A percentile compares a stretch with the other conserved stretches of the same genome.
Conservation (phyloP, 2,329 filamentous ascomycete species). For the Anisogramma anomala region DNA sequence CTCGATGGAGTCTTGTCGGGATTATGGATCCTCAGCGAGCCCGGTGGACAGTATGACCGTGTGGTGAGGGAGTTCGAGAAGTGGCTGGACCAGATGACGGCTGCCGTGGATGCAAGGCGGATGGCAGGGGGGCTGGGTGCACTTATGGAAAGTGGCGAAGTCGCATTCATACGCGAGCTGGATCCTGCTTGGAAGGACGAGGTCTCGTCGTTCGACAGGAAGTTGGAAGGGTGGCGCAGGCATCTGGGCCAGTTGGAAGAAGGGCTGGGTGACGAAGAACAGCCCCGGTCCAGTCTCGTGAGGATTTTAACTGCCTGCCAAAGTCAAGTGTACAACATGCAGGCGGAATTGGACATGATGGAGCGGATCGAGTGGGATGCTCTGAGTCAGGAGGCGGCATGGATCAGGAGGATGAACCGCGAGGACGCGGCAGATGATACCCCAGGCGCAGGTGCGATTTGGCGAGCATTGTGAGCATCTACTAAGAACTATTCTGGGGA, state of each 20-base stretch:
- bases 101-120: slow-evolving; percentile 34
- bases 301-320: slow-evolving; percentile 37
- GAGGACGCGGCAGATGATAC: slow-evolving; percentile 22
- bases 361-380: slow-evolving; percentile 48
- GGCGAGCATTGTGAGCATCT: slow-evolving; percentile 27
- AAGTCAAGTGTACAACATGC: slow-evolving; percentile 44
- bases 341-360: slow-evolving; percentile 52
- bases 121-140: slow-evolving; percentile 23
- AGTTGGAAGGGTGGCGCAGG: slow-evolving; percentile 42
- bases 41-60: slow-evolving; percentile 43
- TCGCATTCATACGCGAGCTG: slow-evolving; percentile 42
- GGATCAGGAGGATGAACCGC: slow-evolving; percentile 45
- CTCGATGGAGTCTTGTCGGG: slow-evolving; percentile 46
- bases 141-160: slow-evolving; percentile 20
- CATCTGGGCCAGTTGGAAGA: slow-evolving; percentile 34
- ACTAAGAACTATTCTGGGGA: no score
- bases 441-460: slow-evolving; percentile 35
- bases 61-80: slow-evolving; percentile 46
- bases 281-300: slow-evolving; percentile 29
- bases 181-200: slow-evolving; percentile 49
- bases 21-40: slow-evolving; percentile 46
- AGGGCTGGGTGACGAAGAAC: slow-evolving; percentile 16
- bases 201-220: slow-evolving; percentile 37
- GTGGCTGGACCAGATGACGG: slow-evolving; percentile 40
- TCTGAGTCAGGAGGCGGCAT: slow-evolving; percentile 42